Evolutionary conservation across 1,284 basidiomycete genomes (phyloP).

Genomic region (Golubevia sp.): DNA sequence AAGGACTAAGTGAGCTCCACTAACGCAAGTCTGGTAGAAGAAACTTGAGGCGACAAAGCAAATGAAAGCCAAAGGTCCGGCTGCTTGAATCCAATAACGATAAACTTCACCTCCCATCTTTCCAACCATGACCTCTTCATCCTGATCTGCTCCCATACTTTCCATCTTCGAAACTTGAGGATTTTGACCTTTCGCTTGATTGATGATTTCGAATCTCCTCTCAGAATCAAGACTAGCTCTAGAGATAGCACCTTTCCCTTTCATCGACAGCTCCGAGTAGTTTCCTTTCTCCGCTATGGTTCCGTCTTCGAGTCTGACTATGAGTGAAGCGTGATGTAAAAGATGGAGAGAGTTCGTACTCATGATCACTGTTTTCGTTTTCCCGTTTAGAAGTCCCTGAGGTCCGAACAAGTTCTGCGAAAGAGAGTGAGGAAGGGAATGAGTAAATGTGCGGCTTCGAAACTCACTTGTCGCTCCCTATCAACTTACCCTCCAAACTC

Average conservation of each 20-base stretch:
- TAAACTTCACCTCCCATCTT: not conserved
- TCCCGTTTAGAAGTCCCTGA: slow-evolving; percentile 18
- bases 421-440: too few relatives aligned
- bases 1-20: not conserved
- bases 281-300: slow-evolving; percentile 28
- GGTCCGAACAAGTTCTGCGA: slow-evolving; percentile 24
- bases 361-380: slow-evolving; percentile 33
- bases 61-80: not conserved
- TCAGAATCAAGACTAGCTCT: slow-evolving; percentile 24
- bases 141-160: too few relatives aligned
- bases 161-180: too few relatives aligned
- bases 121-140: not conserved
- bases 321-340: slow-evolving; percentile 16
- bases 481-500: too few relatives aligned
- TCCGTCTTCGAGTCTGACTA: slow-evolving; percentile 30
- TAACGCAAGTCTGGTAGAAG: not conserved
- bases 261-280: slow-evolving; percentile 25
- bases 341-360: slow-evolving; percentile 40
- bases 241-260: slow-evolving; percentile 31
- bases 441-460: too few relatives aligned
- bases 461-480: too few relatives aligned
- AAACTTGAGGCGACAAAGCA: not conserved
- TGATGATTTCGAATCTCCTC: slow-evolving; percentile 2
- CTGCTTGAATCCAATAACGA: not conserved
- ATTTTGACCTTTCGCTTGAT: slow-evolving; percentile 9